phyloP scores from a whole-genome alignment of 169 alveolate species.

The Plasmodium gonderi region DNA sequence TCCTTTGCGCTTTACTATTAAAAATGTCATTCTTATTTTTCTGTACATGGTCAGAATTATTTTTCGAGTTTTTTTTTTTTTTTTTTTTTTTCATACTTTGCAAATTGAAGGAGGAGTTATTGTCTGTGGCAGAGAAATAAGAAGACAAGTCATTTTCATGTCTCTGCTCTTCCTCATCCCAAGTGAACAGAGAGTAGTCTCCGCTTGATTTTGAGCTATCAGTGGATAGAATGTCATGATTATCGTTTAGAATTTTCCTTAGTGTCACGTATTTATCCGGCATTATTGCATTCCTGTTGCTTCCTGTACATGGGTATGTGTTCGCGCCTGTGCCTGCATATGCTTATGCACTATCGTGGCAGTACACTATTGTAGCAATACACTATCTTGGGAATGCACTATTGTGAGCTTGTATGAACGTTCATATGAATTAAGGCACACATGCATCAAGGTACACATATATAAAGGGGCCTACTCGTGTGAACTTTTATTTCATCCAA shows the following conservation, averaged over 20 bases:
- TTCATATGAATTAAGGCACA: too few species aligned
- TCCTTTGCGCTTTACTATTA: background rate
- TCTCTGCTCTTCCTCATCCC: background rate
- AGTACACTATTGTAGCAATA: too few species aligned
- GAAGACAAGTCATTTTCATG: background rate
- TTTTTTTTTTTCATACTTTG: background rate
- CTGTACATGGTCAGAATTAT: background rate
- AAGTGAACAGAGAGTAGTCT: background rate
- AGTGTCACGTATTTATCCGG: background rate
- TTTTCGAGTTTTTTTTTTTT: background rate
- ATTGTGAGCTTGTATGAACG: too few species aligned
- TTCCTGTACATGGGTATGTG: too few species aligned
- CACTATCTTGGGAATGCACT: too few species aligned
- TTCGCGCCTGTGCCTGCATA: too few species aligned
- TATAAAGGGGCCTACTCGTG: too few species aligned
- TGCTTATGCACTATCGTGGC: too few species aligned
- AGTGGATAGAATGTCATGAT: background rate
- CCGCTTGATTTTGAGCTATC: background rate
- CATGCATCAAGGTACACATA: background rate
- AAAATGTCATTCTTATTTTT: background rate
- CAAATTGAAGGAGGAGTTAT: background rate
- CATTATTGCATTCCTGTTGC: too few species aligned
- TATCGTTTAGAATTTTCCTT: background rate
- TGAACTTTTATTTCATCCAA: too few species aligned
- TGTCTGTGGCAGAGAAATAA: background rate